Evolutionary conservation across 2,329 filamentous ascomycete species (phyloP).

Genomic region (Graphiopsis chlorocephala): DNA sequence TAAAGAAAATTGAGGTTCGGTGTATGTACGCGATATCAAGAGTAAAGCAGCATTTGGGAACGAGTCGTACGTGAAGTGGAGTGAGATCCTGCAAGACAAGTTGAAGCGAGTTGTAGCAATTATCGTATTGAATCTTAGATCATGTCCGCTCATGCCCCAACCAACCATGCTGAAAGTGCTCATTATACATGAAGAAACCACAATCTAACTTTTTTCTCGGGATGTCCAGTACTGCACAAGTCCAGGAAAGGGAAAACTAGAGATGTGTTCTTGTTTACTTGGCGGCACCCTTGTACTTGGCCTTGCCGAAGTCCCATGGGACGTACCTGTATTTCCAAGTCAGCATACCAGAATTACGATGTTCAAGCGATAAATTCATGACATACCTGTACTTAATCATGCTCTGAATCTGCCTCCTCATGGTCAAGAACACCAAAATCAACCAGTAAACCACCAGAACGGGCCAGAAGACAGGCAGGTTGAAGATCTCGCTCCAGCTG

Average conservation of each 20-base stretch:
- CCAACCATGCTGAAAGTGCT: background rate
- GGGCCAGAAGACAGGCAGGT: constrained; percentile 98
- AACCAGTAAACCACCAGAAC: constrained; percentile 98
- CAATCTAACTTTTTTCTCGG: background rate
- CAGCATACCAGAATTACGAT: too few species aligned
- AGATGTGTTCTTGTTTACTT: constrained; percentile 23
- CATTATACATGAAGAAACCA: background rate
- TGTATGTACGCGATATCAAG: background rate
- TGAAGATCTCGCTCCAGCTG: constrained; percentile 91
- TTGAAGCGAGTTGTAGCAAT: background rate
- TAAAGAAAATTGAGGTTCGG: background rate
- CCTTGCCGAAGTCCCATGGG: constrained; percentile 41
- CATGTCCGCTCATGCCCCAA: background rate
- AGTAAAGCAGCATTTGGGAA: background rate
- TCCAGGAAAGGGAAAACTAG: background rate
- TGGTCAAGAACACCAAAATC: constrained; percentile 92
- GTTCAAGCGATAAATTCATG: background rate
- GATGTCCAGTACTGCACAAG: background rate
- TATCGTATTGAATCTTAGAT: background rate
- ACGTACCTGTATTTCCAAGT: constrained; percentile 32
- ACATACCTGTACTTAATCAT: constrained; percentile 99
- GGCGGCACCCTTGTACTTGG: constrained; percentile 32
- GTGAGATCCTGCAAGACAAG: background rate
- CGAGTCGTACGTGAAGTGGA: too few species aligned
- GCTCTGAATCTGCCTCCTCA: constrained; percentile 99